These are phyloP conservation scores for Racocetra persica DNA, from an alignment of 371 early-diverging fungal genomes.

Conservation along the genomic window DNA sequence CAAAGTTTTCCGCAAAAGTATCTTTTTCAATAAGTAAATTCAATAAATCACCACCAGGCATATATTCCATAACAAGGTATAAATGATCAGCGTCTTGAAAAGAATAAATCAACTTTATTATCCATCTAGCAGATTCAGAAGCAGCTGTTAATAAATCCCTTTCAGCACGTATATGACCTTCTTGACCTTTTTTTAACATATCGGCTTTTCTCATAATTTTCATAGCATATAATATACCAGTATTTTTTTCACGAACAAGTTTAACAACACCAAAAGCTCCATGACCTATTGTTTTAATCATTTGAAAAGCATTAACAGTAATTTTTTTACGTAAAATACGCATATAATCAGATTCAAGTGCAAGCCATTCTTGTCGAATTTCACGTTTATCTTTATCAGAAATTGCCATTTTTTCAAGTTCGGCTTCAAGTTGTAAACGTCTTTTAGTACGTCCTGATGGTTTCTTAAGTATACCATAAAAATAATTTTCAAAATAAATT, in stretches of 20 bases:
- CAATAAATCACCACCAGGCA: constrained; percentile 83
- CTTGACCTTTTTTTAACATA: constrained; percentile 75
- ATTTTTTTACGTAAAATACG: constrained; percentile 61
- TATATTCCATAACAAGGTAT: constrained; percentile 79
- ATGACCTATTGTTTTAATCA: constrained; percentile 80
- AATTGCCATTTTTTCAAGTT: constrained; percentile 54
- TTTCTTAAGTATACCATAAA: constrained; percentile 59
- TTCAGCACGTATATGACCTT: constrained; percentile 76
- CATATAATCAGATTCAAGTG: constrained; percentile 60
- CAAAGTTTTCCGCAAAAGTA: constrained; percentile 66
- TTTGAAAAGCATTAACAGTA: constrained; percentile 73
- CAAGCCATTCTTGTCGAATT: constrained; percentile 57
- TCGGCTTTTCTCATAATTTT: constrained; percentile 82
- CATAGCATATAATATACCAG: constrained; percentile 82
- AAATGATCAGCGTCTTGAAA: constrained; percentile 75
- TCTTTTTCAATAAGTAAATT: constrained; percentile 67
- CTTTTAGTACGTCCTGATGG: constrained; percentile 55
- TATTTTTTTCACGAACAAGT: constrained; percentile 78
- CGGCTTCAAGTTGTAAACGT: constrained; percentile 56
- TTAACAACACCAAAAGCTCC: constrained; percentile 89
- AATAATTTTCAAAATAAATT: constrained; percentile 68
- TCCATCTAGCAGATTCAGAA: constrained; percentile 61
- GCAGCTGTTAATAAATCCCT: constrained; percentile 79
- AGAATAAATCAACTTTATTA: constrained; percentile 74
- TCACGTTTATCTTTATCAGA: constrained; percentile 57